Evolutionary conservation across 1,139 yeast species (phyloP).

Genomic region (Kodamaea derodonti): DNA sequence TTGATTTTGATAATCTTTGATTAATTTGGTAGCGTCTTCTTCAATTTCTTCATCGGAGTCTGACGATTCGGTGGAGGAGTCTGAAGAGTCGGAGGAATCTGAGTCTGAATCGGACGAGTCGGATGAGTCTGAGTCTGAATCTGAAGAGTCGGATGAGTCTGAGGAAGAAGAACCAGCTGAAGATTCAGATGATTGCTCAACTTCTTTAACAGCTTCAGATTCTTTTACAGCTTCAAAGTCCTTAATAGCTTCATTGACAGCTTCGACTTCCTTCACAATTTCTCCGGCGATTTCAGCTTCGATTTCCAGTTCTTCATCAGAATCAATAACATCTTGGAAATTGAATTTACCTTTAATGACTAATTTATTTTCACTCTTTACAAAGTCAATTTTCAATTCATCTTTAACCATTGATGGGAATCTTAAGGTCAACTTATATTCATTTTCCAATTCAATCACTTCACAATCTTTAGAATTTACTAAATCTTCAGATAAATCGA

Average conservation of each 20-base stretch:
- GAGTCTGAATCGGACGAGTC: conserved; percentile 12
- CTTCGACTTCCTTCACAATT: conserved; percentile 14
- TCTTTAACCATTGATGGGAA: conserved; percentile 44
- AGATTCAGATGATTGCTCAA: conserved; percentile 1
- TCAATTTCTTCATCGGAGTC: conserved; percentile 34
- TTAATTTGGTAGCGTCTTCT: conserved; percentile 41
- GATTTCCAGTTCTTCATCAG: conserved; percentile 17
- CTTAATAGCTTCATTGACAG: conserved; percentile 9
- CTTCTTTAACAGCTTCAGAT: conserved; percentile 10
- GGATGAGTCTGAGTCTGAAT: conserved; percentile 13
- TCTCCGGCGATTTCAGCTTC: conserved; percentile 10
- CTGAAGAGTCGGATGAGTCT: conserved; percentile 9
- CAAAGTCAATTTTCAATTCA: conserved; percentile 40
- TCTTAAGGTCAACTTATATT: conserved; percentile 41
- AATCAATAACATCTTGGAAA: conserved; percentile 19
- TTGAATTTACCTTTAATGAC: conserved; percentile 41
- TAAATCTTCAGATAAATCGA: conserved; percentile 43
- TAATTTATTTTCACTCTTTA: conserved; percentile 42
- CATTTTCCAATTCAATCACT: conserved; percentile 36
- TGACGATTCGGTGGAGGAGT: conserved; percentile 13
- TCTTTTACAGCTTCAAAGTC: conserved; percentile 7
- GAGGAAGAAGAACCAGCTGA: conserved; percentile 11
- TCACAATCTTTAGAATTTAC: conserved; percentile 46
- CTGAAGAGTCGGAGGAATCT: conserved; percentile 13
- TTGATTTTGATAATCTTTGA: conserved; percentile 37